Evolutionary conservation across 2,329 filamentous ascomycete genomes (phyloP), one percentile per base, ranked within the genome.

Genomic region (Pseudogymnoascus pannorum): DNA sequence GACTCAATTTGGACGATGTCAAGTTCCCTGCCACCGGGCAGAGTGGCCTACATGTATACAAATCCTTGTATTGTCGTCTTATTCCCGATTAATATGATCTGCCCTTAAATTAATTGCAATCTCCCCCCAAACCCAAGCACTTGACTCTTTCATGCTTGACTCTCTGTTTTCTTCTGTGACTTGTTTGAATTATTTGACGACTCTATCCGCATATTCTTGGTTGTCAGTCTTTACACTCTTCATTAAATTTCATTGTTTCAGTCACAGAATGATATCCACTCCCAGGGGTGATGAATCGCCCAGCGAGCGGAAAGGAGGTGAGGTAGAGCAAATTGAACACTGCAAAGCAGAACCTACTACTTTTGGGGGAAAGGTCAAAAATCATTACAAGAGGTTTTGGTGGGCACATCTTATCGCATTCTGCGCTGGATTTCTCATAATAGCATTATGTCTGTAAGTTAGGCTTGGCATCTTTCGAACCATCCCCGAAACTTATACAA

Each of bases 391-490:
- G 20, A 73, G 73, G 61, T 83, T 75, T 66, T 84, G 81, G 81
- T 84, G 81, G 81, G 61, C 77, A 35, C 74, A 81, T 68, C 61
- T 83, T 31, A 75, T 84, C 57, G 69, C 79, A 7, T 74, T 85
- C 64, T 74, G 78, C 60, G 67, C 77, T n/a, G 68, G 79, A 24
- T 73, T 82, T 24, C 71, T 87, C 44, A 75, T 85, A 18, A 71
- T 86, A 58, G 70, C 79, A 2, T 71, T 87, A 33, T 82, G 81
- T 36, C 71, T 87, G 81, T 84, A 77, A 75, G 80, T 75, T 29
- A 14, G 18, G 24, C 20, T 14, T 38, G 11, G 16, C 24, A 6
- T 31, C 57, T 29, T 59, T 59, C n/a, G 22, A 16, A 6, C 22
- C 14, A 7, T 16, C n/a, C n/a, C n/a, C 22, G 14, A 24, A 4